phyloP scores from a whole-genome alignment of 345 rosid species.

The Euphorbia pulcherrima region DNA sequence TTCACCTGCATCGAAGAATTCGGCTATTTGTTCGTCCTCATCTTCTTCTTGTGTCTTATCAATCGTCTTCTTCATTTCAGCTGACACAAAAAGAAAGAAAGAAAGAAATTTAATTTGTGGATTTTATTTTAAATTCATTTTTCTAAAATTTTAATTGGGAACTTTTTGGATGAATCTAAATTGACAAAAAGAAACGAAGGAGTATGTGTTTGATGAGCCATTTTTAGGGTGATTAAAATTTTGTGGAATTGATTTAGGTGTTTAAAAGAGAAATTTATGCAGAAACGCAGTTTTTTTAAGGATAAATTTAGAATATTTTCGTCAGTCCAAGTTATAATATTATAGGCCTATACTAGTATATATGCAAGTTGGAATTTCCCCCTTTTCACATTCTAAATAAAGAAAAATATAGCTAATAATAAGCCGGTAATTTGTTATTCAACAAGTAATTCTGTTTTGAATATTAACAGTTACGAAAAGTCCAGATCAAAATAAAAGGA shows the following conservation, averaged over 20 bases:
- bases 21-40: neutral
- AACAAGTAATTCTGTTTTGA: no score
- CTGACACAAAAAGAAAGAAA: no score
- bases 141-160: neutral
- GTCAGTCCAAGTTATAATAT: neutral
- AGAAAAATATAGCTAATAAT: no score
- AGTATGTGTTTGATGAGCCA: neutral
- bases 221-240: neutral
- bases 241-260: neutral
- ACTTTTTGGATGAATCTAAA: neutral
- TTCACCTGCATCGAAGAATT: neutral
- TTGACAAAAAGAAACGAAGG: no score
- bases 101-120: neutral
- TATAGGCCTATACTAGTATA: no score
- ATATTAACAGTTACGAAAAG: neutral
- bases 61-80: conserved; percentile 10
- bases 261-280: no score
- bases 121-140: neutral
- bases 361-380: neutral
- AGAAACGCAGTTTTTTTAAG: no score
- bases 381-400: neutral
- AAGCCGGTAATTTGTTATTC: neutral
- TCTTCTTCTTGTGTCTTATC: neutral
- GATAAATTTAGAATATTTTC: neutral
- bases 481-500: neutral